Conservation (phyloP, 2,329 filamentous ascomycete species). For the Pyrenophora tritici-repentis region DNA sequence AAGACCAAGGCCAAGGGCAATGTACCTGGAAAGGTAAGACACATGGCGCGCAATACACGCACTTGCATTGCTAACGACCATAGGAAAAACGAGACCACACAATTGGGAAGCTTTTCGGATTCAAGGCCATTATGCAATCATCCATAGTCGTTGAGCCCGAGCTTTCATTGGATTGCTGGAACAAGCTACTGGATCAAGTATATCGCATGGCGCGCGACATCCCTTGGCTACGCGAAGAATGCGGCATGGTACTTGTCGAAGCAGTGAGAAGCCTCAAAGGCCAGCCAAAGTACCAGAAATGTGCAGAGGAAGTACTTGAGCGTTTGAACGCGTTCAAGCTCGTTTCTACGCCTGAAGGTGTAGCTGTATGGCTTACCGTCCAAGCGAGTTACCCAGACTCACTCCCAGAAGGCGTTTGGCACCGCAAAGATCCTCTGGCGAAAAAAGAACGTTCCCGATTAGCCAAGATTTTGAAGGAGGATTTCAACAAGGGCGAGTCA, state of each 20-base stretch:
- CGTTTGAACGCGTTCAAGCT: slow-evolving; percentile 68
- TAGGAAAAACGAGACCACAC: slow-evolving; percentile 84
- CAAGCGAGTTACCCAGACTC: slow-evolving; percentile 66
- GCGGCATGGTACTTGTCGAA: slow-evolving; percentile 79
- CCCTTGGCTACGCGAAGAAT: slow-evolving; percentile 87
- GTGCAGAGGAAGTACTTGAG: slow-evolving; percentile 66
- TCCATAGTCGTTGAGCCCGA: slow-evolving; percentile 68
- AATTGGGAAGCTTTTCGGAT: slow-evolving; percentile 84
- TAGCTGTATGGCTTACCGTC: slow-evolving; percentile 83
- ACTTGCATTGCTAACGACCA: slow-evolving; percentile 40
- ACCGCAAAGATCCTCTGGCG: slow-evolving; percentile 71
- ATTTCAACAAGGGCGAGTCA: slow-evolving; percentile 59
- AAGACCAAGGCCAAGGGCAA: slow-evolving; percentile 59
- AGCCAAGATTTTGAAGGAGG: slow-evolving; percentile 80
- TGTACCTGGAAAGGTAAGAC: slow-evolving; percentile 58
- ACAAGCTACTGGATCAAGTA: slow-evolving; percentile 71
- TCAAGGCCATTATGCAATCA: slow-evolving; percentile 84
- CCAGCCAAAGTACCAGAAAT: slow-evolving; percentile 55
- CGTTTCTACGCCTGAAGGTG: slow-evolving; percentile 81
- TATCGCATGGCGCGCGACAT: slow-evolving; percentile 78
- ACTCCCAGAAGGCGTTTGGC: slow-evolving; percentile 74
- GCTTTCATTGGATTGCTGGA: slow-evolving; percentile 62
- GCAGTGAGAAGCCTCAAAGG: slow-evolving; percentile 63
- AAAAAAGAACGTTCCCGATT: slow-evolving; percentile 70
- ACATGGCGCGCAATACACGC: neutral